Evolutionary conservation across 768 basidiomycete genomes (phyloP), one percentile per base, ranked within the genome.

Genomic region (Podaxis sp.): DNA sequence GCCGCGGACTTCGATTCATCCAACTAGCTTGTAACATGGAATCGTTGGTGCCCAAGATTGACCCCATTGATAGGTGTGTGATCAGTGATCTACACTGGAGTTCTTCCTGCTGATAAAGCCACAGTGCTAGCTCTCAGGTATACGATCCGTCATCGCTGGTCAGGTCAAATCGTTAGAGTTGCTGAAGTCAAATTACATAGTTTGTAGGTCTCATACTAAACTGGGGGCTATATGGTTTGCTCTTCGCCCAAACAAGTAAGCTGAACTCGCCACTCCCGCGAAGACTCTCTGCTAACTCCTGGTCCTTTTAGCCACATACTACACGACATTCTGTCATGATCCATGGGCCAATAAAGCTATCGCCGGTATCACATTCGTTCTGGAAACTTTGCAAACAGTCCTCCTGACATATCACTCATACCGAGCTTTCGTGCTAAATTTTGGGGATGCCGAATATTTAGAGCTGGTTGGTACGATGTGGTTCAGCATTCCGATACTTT

Each of bases 161-260:
- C 4, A 37, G 11, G 4, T 35, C n/a, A 4, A 13, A 37, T 13
- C 9, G 4, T 1, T n/a, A 3, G 36, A 21, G 18, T 3, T 13
- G 14, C 36, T 54, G 11, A 54, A 21, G 18, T 21, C 23, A 37
- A 21, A 13, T 7, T 37, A 28, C 11, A 36, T 36, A 54, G 57
- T 58, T 58, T 37, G 7, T 58, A 50, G 57, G 57, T 25, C 28
- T 58, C 28, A 7, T 50, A 13, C 36, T 58, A 9, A 58, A 58
- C 25, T 58, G 46, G 44, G 18, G 47, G 4, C 46, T 58, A 5
- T 58, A 58, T 40, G 57, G 57, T 23, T n/a, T 58, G 11, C 35
- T 58, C 3, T 5, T 50, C 6, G 47, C 57, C 16, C 57, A 58
- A 38, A 38, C 48, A 18, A 50, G 57, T 58, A 5, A 58, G 57